Evolutionary conservation across 2,329 filamentous ascomycete species (phyloP).

Genomic region (Beauveria varroae): DNA sequence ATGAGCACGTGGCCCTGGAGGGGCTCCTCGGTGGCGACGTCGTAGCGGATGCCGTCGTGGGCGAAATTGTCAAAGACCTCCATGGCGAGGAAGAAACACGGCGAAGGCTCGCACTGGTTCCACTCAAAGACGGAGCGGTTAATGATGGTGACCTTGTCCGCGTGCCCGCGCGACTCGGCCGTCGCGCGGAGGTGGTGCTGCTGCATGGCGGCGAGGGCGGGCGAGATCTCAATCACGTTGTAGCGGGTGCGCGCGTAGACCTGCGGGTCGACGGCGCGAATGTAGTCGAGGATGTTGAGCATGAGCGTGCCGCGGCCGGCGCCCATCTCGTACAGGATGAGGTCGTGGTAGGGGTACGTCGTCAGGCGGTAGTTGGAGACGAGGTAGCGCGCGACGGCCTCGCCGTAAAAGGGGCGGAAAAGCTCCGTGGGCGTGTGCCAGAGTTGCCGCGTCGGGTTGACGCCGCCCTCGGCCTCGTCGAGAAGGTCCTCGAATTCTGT

Average conservation of each 20-base stretch:
- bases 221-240: slow-evolving; percentile 93
- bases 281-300: slow-evolving; percentile 96
- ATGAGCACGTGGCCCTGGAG: slow-evolving; percentile 86
- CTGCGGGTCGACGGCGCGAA: slow-evolving; percentile 78
- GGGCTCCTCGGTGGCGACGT: slow-evolving; percentile 69
- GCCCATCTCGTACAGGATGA: slow-evolving; percentile 98
- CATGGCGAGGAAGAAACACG: slow-evolving; percentile 95
- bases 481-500: slow-evolving; percentile 83
- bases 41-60: slow-evolving; percentile 90
- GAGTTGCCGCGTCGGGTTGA: slow-evolving; percentile 72
- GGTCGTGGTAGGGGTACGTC: slow-evolving; percentile 89
- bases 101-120: slow-evolving; percentile 77
- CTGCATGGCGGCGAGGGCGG: slow-evolving; percentile 72
- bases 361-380: slow-evolving; percentile 94
- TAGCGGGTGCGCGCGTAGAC: slow-evolving; percentile 92
- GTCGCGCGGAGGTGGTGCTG: slow-evolving; percentile 58
- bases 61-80: slow-evolving; percentile 99
- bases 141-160: slow-evolving; percentile 84
- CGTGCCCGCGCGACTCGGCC: slow-evolving; percentile 65
- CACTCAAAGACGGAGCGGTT: slow-evolving; percentile 95
- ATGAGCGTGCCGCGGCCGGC: slow-evolving; percentile 96
- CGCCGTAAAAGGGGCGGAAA: slow-evolving; percentile 92
- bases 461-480: slow-evolving; percentile 57
- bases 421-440: slow-evolving; percentile 99
- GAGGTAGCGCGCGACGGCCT: slow-evolving; percentile 93